phyloP scores from a whole-genome alignment of 1,284 basidiomycete genomes.

The Hymenochaete sp. region DNA sequence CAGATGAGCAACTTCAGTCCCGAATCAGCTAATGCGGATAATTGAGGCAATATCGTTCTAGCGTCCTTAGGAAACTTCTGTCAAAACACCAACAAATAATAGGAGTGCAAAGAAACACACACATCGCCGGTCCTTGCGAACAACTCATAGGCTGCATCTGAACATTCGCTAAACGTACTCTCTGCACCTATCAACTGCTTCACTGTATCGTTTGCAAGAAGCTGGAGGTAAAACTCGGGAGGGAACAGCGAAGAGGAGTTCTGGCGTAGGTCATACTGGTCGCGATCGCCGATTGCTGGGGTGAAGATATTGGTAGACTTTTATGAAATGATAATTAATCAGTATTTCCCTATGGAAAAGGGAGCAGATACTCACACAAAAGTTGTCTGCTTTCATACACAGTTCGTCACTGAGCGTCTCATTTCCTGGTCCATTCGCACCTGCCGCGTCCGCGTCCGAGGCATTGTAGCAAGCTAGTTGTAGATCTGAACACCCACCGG shows the following conservation, averaged over 20 bases:
- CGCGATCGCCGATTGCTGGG: conserved; percentile 43
- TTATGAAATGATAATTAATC: neutral
- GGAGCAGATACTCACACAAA: conserved; percentile 37
- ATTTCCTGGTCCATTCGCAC: conserved; percentile 26
- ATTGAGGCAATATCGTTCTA: conserved; percentile 43
- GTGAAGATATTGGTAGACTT: conserved; percentile 33
- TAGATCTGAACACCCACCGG: conserved; percentile 43
- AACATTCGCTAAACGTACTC: conserved; percentile 38
- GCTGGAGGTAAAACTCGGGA: conserved; percentile 44
- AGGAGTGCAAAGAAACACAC: conserved; percentile 17
- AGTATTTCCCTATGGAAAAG: neutral
- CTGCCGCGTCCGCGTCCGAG: conserved; percentile 12
- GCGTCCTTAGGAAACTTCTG: conserved; percentile 35
- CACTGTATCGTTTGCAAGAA: conserved; percentile 32
- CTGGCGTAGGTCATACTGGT: conserved; percentile 50
- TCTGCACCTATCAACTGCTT: conserved; percentile 43
- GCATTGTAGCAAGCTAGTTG: conserved; percentile 47
- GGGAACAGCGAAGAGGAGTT: conserved; percentile 47
- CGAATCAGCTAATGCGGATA: conserved; percentile 43
- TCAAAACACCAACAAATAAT: conserved; percentile 26
- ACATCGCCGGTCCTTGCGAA: conserved; percentile 35
- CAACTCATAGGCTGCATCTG: conserved; percentile 31
- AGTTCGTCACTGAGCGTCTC: conserved; percentile 36
- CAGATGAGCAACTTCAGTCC: conserved; percentile 51
- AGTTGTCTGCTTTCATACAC: conserved; percentile 43